phyloP scores from a whole-genome alignment of 1,139 yeast species.

The Sugiyamaella japonica region DNA sequence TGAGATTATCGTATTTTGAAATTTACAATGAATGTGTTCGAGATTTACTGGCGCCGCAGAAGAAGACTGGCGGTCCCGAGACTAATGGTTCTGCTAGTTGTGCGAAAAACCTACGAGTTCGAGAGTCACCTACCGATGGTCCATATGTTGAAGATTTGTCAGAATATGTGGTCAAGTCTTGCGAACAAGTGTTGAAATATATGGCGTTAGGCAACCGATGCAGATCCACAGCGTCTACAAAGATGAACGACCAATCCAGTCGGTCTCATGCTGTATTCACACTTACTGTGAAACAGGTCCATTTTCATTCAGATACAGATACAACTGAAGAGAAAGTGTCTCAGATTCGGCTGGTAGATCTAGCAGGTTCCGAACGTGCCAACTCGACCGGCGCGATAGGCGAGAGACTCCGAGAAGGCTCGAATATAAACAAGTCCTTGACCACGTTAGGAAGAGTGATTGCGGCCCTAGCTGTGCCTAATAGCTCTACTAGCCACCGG shows the following conservation, averaged over 20 bases:
- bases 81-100: conserved; percentile 10
- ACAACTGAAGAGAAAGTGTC: conserved; percentile 62
- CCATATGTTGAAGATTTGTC: conserved; percentile 68
- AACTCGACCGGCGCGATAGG: conserved; percentile 64
- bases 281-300: conserved; percentile 58
- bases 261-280: conserved; percentile 80
- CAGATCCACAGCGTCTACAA: conserved; percentile 68
- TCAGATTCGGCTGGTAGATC: conserved; percentile 66
- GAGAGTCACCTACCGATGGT: conserved; percentile 62
- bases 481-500: conserved; percentile 28
- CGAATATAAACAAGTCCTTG: conserved; percentile 70
- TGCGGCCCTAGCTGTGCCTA: conserved; percentile 52
- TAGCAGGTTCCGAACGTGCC: conserved; percentile 81
- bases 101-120: conserved; percentile 47
- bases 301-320: conserved; percentile 45
- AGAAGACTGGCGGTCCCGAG: conserved; percentile 15
- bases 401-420: conserved; percentile 68
- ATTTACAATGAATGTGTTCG: conserved; percentile 71
- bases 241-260: conserved; percentile 67
- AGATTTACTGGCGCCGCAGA: conserved; percentile 47
- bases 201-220: conserved; percentile 51
- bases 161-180: conserved; percentile 49
- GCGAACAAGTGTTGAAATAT: conserved; percentile 48
- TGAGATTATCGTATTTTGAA: conserved; percentile 64
- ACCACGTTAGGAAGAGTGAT: conserved; percentile 77